Evolutionary conservation across 2,329 filamentous ascomycete species (phyloP).

Genomic region (Fusarium buxicola): DNA sequence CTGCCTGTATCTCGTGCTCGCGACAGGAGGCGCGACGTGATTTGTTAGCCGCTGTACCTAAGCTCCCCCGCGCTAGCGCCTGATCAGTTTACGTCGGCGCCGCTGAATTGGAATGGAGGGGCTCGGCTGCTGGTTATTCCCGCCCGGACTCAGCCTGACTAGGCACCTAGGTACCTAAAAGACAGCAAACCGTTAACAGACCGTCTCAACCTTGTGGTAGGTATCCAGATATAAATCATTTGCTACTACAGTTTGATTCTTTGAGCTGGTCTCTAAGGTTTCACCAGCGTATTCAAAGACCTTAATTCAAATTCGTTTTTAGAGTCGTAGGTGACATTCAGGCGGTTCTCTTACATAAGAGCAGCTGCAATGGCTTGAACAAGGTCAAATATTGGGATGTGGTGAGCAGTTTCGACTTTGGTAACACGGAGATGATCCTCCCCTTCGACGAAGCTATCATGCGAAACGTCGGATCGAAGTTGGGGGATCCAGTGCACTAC

Average conservation of each 20-base stretch:
- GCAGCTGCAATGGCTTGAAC: slow-evolving; percentile 7
- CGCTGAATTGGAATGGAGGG: slow-evolving; percentile 11
- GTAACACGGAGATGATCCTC: neutral
- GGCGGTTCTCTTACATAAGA: neutral
- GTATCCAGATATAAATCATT: no score
- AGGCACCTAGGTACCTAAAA: neutral
- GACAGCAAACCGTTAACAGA: neutral
- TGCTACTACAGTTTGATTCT: no score
- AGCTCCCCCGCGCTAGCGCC: slow-evolving; percentile 44
- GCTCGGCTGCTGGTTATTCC: slow-evolving; percentile 18
- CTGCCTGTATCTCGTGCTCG: slow-evolving; percentile 22
- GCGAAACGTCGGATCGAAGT: no score
- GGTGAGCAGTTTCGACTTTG: neutral
- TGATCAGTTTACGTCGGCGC: slow-evolving; percentile 17
- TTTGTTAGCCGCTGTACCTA: slow-evolving; percentile 37
- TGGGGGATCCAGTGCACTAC: no score
- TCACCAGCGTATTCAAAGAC: no score
- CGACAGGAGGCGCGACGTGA: slow-evolving; percentile 45
- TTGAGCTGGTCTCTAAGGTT: no score
- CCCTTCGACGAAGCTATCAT: no score
- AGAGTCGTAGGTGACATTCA: neutral
- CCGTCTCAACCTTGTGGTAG: neutral
- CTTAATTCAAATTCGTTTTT: no score
- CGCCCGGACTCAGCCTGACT: neutral
- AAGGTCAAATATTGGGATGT: slow-evolving; percentile 2